phyloP scores from a whole-genome alignment of 2,329 filamentous ascomycete genomes.

The Aspergillus pseudoterreus region DNA sequence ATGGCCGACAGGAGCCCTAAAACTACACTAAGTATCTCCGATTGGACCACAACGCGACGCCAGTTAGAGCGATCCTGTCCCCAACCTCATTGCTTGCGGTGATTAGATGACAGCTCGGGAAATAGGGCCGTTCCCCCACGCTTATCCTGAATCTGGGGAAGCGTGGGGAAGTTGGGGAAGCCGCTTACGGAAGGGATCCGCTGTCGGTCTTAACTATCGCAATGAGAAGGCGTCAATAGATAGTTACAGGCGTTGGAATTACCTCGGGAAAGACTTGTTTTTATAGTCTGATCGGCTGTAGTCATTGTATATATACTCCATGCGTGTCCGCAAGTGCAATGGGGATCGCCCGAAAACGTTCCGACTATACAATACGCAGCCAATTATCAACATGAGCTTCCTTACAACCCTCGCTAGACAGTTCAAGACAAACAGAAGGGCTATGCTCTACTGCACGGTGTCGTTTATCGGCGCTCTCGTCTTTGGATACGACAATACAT shows the following conservation, averaged over 20 bases:
- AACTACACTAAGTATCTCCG: not conserved
- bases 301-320: no score
- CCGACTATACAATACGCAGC: no score
- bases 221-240: not conserved
- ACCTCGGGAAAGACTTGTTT: not conserved
- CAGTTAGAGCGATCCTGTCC: no score
- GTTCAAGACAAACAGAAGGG: not conserved
- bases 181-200: not conserved
- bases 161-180: not conserved
- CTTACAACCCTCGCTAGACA: not conserved
- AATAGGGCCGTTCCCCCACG: not conserved
- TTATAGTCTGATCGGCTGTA: not conserved
- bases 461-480: not conserved
- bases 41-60: not conserved
- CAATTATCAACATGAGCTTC: not conserved
- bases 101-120: no score
- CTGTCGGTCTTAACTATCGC: not conserved
- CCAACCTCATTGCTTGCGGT: no score
- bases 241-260: not conserved
- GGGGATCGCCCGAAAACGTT: no score
- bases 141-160: not conserved
- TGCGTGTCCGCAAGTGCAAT: no score
- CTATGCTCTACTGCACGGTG: not conserved
- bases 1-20: not conserved
- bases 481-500: not conserved